Evolutionary conservation across 2,329 filamentous ascomycete species (phyloP), one percentile per base, ranked within the genome.

Genomic region (Ploettnerulaceae sp.): DNA sequence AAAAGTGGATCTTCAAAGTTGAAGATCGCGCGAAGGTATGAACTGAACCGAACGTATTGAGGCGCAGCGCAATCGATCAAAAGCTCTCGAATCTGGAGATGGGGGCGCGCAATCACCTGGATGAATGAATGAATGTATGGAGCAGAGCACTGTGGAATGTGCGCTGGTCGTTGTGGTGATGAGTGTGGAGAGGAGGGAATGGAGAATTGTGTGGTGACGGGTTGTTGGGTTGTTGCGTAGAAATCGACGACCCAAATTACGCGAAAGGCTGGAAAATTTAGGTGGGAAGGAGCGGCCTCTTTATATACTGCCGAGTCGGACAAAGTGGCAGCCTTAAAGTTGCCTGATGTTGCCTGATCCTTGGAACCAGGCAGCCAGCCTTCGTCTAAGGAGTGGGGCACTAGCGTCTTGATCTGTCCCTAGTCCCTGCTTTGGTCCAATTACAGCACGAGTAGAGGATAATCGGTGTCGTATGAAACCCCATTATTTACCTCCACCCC

Each of bases 81-180:
- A 15, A 17, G 11, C 22, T n/a, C n/a, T n/a, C n/a, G 26, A 38
- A 8, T 21, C 21, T 21, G 24, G 34, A 38, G 3, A 29, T 34
- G 26, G 24, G 33, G 32, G 38, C 33, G 51, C 45, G 44, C 47
- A 48, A 49, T 55, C 49, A 49, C 49, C 50, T 47, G 47, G 35
- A 41, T 56, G 49, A 57, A 60, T 56, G 40, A 43, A 43, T 15
- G 57, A 58, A 59, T 54, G 59, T 57, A 56, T 53, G 46, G 48
- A 51, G 39, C 54, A 57, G 54, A 45, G 52, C 57, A 58, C 58
- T 47, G 29, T 46, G 46, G 47, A 44, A 40, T 49, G 57, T 53
- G 56, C 53, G 49, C 55, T 55, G 52, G n/a, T 51, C 22, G 51
- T 32, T 41, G 49, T 24, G 45, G 41, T 29, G 45, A 39, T 14